phyloP scores from a whole-genome alignment of 2,329 filamentous ascomycete genomes.

The Ceratocystis albifundus region DNA sequence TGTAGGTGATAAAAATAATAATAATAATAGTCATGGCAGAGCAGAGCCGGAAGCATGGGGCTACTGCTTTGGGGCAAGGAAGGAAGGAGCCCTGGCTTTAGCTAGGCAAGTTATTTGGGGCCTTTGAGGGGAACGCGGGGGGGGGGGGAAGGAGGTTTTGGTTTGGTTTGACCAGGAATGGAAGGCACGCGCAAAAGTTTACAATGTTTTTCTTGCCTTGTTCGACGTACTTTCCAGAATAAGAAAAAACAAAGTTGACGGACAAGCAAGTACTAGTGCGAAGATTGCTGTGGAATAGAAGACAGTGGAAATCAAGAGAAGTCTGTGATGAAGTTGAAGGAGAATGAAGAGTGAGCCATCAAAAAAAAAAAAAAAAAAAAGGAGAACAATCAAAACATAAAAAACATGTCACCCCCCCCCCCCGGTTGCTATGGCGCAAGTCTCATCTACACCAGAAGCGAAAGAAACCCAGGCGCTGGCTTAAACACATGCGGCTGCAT shows the following conservation, averaged over 20 bases:
- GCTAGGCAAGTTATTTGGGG: not conserved
- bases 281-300: not conserved
- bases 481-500: slow-evolving; percentile 3
- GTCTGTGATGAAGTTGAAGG: not conserved
- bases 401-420: no score
- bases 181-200: not conserved
- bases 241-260: not conserved
- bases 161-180: not conserved
- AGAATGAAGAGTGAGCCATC: not conserved
- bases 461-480: slow-evolving; percentile 5
- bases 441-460: slow-evolving; percentile 5
- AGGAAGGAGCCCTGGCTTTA: not conserved
- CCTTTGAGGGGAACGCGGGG: not conserved
- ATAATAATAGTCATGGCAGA: not conserved
- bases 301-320: not conserved
- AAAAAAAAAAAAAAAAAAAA: slow-evolving; percentile 10
- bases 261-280: not conserved
- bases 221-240: slow-evolving; percentile 1
- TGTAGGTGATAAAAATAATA: slow-evolving; percentile 11
- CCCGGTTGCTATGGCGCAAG: slow-evolving; percentile 10
- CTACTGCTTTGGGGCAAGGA: not conserved
- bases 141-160: no score
- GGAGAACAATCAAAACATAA: not conserved
- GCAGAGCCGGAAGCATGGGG: no score
- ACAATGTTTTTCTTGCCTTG: not conserved